Conservation (phyloP, 345 rosid genomes). For the Aurinia saxatilis region DNA sequence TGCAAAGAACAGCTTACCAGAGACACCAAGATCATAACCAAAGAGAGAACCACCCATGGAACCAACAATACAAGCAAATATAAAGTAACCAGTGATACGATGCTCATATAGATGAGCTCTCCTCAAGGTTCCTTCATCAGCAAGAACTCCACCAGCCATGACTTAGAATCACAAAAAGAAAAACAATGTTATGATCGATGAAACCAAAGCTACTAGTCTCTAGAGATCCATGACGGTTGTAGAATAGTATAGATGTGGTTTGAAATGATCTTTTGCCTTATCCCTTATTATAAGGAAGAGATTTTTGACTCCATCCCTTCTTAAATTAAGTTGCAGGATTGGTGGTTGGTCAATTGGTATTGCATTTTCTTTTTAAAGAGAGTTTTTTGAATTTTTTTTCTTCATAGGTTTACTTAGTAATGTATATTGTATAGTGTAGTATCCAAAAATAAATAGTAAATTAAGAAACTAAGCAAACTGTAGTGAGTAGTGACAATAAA, state of each 20-base stretch:
- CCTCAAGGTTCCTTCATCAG: constrained; percentile 31
- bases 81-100: constrained; percentile 49
- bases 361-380: not conserved
- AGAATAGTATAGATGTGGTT: not conserved
- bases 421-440: too few relatives aligned
- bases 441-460: too few relatives aligned
- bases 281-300: constrained; percentile 9
- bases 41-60: constrained; percentile 71
- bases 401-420: too few relatives aligned
- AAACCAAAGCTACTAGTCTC: not conserved
- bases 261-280: constrained; percentile 1
- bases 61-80: constrained; percentile 56
- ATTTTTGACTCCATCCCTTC: constrained; percentile 11
- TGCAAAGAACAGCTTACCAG: constrained; percentile 52
- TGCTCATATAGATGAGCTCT: constrained; percentile 72
- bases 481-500: too few relatives aligned
- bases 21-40: constrained; percentile 84
- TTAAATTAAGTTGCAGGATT: not conserved
- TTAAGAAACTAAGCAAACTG: too few relatives aligned
- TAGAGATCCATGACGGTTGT: not conserved
- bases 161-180: not conserved
- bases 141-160: constrained; percentile 69
- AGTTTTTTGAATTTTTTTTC: too few relatives aligned
- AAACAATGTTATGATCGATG: not conserved
- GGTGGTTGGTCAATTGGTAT: not conserved